Evolutionary conservation across 1,284 basidiomycete genomes (phyloP), one percentile per base, ranked within the genome.

Genomic region (Ceratorhiza oryzae-sativae): DNA sequence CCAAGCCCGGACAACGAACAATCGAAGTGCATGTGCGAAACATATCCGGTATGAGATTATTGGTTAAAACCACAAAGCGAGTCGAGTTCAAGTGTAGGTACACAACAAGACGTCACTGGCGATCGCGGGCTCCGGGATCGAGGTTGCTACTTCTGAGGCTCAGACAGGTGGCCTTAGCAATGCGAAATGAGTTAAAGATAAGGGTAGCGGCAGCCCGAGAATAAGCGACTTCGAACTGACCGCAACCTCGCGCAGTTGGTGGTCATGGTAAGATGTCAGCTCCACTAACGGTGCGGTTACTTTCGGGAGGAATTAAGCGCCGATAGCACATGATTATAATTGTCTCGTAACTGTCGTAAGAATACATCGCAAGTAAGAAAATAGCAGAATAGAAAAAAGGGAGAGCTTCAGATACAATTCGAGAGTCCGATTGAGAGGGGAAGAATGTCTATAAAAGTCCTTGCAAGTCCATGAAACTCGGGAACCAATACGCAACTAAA

Each of bases 241-340:
- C 25, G 48, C 48, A 49, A 25, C 23, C 27, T 49, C 23, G 20
- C 23, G 20, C 25, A 27, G 48, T 13, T 49, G 48, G 48, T 25
- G 48, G 48, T 49, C 48, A 49, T 49, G 48, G 48, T 49, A 49
- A 49, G 48, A 23, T 49, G 48, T 49, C 48, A 45, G 42, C 42
- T 18, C n/a, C n/a, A 18, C 42, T 4, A 9, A 45, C 42, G 18
- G 9, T 12, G 42, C 15, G 48, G 48, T 25, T 25, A 49, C 48
- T 25, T 25, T 27, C 48, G 20, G 20, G 25, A 27, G 8, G 18
- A 27, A 8, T 23, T 49, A 49, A 49, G 48, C 48, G 48, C 48
- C 48, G n/a, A 27, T 27, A 23, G 20, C 25, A 49, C n/a, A n/a
- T n/a, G n/a, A n/a, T n/a, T n/a, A n/a, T n/a, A n/a, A n/a, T n/a